Base-by-base conservation (phyloP, 164 flowering plant species). In the Macadamia tetraphylla region DNA sequence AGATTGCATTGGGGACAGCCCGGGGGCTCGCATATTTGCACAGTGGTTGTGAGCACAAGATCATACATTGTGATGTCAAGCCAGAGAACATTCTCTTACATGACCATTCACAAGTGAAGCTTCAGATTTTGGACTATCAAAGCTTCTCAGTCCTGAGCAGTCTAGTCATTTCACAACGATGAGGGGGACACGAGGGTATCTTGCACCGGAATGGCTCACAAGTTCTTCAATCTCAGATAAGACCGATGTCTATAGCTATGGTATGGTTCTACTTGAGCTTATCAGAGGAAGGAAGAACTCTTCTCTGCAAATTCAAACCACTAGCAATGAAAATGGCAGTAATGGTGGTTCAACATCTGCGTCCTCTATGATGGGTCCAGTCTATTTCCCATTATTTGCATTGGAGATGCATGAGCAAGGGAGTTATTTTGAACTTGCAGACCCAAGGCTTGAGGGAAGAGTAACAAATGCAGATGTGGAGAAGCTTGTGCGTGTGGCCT, bases 201-300 rank as follows among this genome's bases (percentile, higher is more conserved):
- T 94, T 30, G 98, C 97, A 10, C 98, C 98, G 2, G 98, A 94
- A 66, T 94, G 98, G 98, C 86, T 94, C 0, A 91, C 98, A n/a
- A 88, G 82, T 74, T 80, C 94, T 7, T 83, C 94, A 44, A 84
- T 91, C 58, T 87, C 96, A 0, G 97, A 89, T 51, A 91, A 86
- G 76, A 86, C 97, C 9, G 98, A 94, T 74, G 96, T 94, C 15
- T 94, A 94, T 69, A 94, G 98, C 70, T 94, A 76, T 71, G 98
- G 98, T 17, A 91, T 94, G 96, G 94, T 94, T 18, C 71, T 94
- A 51, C 82, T 94, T 30, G 98, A 94, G 75, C 74, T 91, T 53
- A 84, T 91, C 35, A 82, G 90, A 49, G 96, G 98, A 30, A 85
- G 94, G 74, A 94, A 87, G 76, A 91, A 93, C 60, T 91, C 89